These are phyloP conservation scores for Leucosporidium yakuticum DNA, from an alignment of 768 basidiomycete species.

Conservation along the genomic window DNA sequence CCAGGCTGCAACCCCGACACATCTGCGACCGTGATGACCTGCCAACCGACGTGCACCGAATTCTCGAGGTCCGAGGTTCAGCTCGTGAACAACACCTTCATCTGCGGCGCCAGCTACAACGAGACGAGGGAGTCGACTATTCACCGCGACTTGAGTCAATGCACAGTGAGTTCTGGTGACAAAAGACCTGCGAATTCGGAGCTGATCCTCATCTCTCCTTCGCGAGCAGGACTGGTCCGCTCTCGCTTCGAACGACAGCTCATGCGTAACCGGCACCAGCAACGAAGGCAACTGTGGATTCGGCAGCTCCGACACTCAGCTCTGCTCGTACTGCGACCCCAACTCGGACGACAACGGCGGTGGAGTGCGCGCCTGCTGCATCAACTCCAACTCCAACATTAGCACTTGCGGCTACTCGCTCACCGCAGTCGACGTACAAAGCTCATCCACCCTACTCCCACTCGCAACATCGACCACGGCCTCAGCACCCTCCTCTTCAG, in stretches of 20 bases:
- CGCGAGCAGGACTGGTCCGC: not conserved
- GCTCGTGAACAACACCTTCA: not conserved
- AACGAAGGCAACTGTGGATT: conserved; percentile 2
- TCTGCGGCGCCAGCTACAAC: not conserved
- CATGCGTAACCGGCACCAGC: not conserved
- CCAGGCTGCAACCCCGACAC: not conserved
- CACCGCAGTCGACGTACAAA: not conserved
- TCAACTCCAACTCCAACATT: not conserved
- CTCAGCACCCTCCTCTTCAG: not conserved
- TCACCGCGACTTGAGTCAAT: not conserved
- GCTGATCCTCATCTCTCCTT: not conserved
- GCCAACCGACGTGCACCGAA: not conserved
- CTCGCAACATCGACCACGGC: not conserved
- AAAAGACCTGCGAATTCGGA: not conserved
- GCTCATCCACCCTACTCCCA: not conserved
- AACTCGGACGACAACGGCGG: not conserved
- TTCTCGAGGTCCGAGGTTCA: not conserved
- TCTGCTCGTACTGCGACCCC: conserved; percentile 4
- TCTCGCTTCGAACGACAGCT: not conserved
- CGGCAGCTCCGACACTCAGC: not conserved
- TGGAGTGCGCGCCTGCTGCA: not conserved
- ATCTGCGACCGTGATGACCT: not conserved
- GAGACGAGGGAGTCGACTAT: not conserved
- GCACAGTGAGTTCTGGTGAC: not conserved
- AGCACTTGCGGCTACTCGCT: not conserved